Percentiles rank a stretch among this genome's conserved stretches.
phyloP scores from a whole-genome alignment of 495 filamentous ascomycete genomes.

The Aspergillus asperescens region DNA sequence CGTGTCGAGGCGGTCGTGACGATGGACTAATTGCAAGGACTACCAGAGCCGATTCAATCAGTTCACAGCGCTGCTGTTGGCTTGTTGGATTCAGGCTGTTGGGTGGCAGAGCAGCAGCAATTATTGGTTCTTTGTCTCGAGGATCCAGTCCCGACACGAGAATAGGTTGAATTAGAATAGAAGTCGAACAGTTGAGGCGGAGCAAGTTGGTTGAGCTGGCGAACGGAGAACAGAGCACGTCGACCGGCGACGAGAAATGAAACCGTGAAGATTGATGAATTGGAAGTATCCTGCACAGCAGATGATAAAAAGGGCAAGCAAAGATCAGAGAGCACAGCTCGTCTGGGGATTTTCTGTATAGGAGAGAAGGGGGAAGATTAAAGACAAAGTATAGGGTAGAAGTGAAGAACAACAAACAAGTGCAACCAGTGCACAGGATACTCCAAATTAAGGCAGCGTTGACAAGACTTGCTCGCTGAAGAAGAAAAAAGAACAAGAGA shows the following conservation, averaged over 20 bases:
- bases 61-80: slow-evolving; percentile 6
- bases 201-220: slow-evolving; percentile 33
- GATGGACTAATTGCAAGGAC: slow-evolving; percentile 14
- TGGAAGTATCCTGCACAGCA: slow-evolving; percentile 32
- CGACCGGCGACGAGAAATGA: slow-evolving; percentile 48
- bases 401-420: slow-evolving; percentile 49
- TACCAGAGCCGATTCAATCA: slow-evolving; percentile 23
- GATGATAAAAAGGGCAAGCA: slow-evolving; percentile 14
- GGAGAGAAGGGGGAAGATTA: slow-evolving; percentile 20
- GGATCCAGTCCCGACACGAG: slow-evolving; percentile 28
- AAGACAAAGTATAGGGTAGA: slow-evolving; percentile 33
- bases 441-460: slow-evolving; percentile 52
- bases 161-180: slow-evolving; percentile 15
- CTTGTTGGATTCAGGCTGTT: slow-evolving; percentile 13
- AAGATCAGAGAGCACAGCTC: slow-evolving; percentile 47
- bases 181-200: slow-evolving; percentile 15
- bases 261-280: slow-evolving; percentile 28
- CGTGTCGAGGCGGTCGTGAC: slow-evolving; percentile 15
- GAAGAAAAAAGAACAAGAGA: slow-evolving; percentile 45
- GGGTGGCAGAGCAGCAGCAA: slow-evolving; percentile 16
- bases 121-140: slow-evolving; percentile 15
- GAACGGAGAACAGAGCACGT: slow-evolving; percentile 35
- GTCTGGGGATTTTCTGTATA: slow-evolving; percentile 24
- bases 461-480: slow-evolving; percentile 68
- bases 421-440: slow-evolving; percentile 48